Evolutionary conservation across 768 basidiomycete species (phyloP).

Genomic region (Butyriboletus loyo): DNA sequence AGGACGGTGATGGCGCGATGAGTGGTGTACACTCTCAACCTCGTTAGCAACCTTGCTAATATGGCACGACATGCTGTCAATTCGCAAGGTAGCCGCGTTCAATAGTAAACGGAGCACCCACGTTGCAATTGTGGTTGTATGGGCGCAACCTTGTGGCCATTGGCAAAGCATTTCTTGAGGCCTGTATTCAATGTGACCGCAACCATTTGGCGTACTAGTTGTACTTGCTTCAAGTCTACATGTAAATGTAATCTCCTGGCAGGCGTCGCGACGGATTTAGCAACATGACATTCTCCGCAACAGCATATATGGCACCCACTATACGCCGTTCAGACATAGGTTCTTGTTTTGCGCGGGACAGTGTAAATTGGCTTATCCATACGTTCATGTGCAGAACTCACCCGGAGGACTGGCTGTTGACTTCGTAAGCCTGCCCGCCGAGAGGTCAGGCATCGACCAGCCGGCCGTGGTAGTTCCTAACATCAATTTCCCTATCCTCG

Average conservation of each 20-base stretch:
- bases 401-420: not conserved
- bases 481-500: not conserved
- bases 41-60: conserved; percentile 7
- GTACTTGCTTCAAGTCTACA: not conserved
- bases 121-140: not conserved
- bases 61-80: conserved; percentile 1
- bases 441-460: not conserved
- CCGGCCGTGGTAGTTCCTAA: conserved; percentile 3
- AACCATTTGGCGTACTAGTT: not conserved
- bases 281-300: not conserved
- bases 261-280: not conserved
- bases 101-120: conserved; percentile 6
- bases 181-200: conserved; percentile 1
- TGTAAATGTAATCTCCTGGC: conserved; percentile 11
- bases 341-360: not conserved
- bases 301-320: not conserved
- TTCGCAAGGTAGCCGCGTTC: conserved; percentile 17
- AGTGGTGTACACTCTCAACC: conserved; percentile 5
- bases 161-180: conserved; percentile 1
- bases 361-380: not conserved
- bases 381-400: conserved; percentile 5
- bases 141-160: conserved; percentile 1
- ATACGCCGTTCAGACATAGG: conserved; percentile 12
- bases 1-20: too few relatives aligned
- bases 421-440: not conserved